These are phyloP conservation scores for Alternaria sp. DNA, from an alignment of 2,329 filamentous ascomycete species.

Conservation along the genomic window DNA sequence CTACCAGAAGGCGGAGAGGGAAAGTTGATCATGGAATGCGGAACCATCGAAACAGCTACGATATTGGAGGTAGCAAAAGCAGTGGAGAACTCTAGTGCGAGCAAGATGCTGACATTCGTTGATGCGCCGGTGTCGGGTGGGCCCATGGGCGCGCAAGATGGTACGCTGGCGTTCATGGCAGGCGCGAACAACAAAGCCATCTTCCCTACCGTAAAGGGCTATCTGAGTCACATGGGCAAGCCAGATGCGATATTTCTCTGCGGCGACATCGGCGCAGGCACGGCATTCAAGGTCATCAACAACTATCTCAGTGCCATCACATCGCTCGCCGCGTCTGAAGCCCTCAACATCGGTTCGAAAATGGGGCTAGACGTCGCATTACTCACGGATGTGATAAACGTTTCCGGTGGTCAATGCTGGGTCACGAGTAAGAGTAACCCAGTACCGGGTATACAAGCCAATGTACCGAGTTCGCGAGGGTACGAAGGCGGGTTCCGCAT, in stretches of 20 bases:
- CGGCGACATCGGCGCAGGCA: slow-evolving; percentile 79
- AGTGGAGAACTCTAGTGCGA: slow-evolving; percentile 57
- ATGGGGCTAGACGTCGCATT: slow-evolving; percentile 67
- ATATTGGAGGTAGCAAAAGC: slow-evolving; percentile 78
- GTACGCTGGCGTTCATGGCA: slow-evolving; percentile 92
- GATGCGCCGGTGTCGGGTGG: slow-evolving; percentile 96
- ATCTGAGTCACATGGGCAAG: slow-evolving; percentile 82
- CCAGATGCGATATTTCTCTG: slow-evolving; percentile 75
- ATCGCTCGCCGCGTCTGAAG: slow-evolving; percentile 74
- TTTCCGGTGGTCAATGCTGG: slow-evolving; percentile 90
- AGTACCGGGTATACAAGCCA: slow-evolving; percentile 61
- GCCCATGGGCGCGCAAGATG: slow-evolving; percentile 85
- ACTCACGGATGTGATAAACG: slow-evolving; percentile 85
- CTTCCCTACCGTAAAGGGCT: slow-evolving; percentile 64
- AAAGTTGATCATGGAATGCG: slow-evolving; percentile 90
- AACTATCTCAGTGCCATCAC: slow-evolving; percentile 94
- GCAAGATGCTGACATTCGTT: slow-evolving; percentile 74
- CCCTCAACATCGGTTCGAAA: slow-evolving; percentile 66
- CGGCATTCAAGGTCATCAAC: slow-evolving; percentile 91
- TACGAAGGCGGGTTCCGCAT: slow-evolving; percentile 50
- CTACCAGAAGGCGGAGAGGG: slow-evolving; percentile 50
- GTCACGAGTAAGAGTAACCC: slow-evolving; percentile 93
- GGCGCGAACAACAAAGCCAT: slow-evolving; percentile 63
- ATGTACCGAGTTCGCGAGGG: slow-evolving; percentile 47
- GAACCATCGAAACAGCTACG: slow-evolving; percentile 91